Base-by-base conservation (phyloP, 257 asterid species). In the Penstemon davidsonii region DNA sequence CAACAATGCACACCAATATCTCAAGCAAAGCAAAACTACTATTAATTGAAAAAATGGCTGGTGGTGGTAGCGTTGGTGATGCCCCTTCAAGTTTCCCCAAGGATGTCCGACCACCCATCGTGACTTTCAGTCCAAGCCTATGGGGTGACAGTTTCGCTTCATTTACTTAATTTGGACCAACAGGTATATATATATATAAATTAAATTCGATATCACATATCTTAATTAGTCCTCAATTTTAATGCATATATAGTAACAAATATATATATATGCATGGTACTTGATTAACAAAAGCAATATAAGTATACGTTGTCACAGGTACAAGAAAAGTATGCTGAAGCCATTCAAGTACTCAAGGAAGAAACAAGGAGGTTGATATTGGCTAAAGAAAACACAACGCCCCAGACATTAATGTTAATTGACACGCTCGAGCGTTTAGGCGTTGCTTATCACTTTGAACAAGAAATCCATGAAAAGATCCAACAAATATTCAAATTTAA, bases 401-500 rank as follows among this genome's bases (percentile, higher is more conserved):
- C 8, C 1, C 62, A 66, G 8, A 66, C 53, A 18, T 38, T 66
- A 41, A 41, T 7, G 1, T 42, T 66, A 4, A 54, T 66, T 15
- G 62, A 66, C 62, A 66, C 40, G 7, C 45, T 65, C 15, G 60
- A 65, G 42, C 70, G 51, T 39, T 8, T 65, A 7, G 78, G 81
- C 41, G 0, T 77, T 0, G 62, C 73, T 3, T 63, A 11, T 63
- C 68, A 63, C 57, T 63, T 63, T 11, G 47, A 49, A 8, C 6
- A 49, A 49, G 69, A 47, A 45, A 64, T 64, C 7, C 59, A 64
- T 12, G 59, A 64, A 8, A 46, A 64, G 5, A 43, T 64, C 25
- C 25, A 49, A 53, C 69, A 47, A 15, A 63, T 64, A 13, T 49
- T 47, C 69, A 37, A 47, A 5, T 38, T 12, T 49, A 58, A 63